Base-by-base conservation (phyloP, 148 eudicot species). In the Silene conica region DNA sequence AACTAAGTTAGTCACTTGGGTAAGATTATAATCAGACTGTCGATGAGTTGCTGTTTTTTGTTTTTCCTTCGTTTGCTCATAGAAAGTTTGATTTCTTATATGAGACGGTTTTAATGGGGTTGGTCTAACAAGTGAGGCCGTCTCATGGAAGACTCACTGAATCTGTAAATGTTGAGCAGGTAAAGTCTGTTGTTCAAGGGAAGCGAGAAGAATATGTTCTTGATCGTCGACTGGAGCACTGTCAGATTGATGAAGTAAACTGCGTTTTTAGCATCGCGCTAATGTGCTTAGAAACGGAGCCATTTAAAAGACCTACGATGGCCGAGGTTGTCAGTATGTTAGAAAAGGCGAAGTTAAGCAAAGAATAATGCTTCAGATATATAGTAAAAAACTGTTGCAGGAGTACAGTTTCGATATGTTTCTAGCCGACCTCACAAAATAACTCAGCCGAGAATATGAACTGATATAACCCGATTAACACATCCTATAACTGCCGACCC, bases 1-100 rank as follows among this genome's bases (percentile, higher is more conserved):
- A 73, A 89, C 98, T 71, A 88, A 87, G 82, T 89, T 94, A 46
- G 98, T 94, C 38, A 88, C 90, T 19, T 94, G 98, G 98, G 97
- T 94, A 80, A n/a, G n/a, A n/a, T n/a, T n/a, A n/a, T n/a, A n/a
- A n/a, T n/a, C n/a, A n/a, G n/a, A n/a, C n/a, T n/a, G n/a, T n/a
- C n/a, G n/a, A n/a, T n/a, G n/a, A n/a, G n/a, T n/a, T n/a, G n/a
- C n/a, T n/a, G n/a, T n/a, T n/a, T n/a, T n/a, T n/a, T n/a, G n/a
- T n/a, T n/a, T n/a, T n/a, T n/a, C n/a, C n/a, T n/a, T n/a, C n/a
- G n/a, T n/a, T n/a, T n/a, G n/a, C n/a, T n/a, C n/a, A n/a, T n/a
- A n/a, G n/a, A n/a, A n/a, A n/a, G n/a, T n/a, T n/a, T n/a, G n/a
- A n/a, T n/a, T n/a, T n/a, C n/a, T n/a, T 7, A 38, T 26, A 7